These are phyloP conservation scores for Solanum paucissectum DNA, from an alignment of 257 asterid species.

Conservation along the genomic window DNA sequence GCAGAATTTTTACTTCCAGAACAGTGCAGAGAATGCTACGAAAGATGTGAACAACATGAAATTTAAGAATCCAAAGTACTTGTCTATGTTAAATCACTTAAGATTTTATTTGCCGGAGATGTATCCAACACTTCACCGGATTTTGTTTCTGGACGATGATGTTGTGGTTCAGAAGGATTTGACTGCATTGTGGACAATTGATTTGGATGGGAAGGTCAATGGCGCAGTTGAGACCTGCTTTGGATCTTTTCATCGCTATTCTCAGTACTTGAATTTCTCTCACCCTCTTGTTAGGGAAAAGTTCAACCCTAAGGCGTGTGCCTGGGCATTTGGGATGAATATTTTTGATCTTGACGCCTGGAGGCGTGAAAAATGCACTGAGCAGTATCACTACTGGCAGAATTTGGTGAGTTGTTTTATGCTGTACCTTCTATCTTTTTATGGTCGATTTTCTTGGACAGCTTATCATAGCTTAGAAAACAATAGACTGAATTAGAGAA, in stretches of 20 bases:
- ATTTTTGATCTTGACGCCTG: constrained; percentile 90
- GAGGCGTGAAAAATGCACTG: constrained; percentile 71
- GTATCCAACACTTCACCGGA: constrained; percentile 70
- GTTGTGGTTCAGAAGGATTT: constrained; percentile 95
- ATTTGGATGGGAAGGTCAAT: constrained; percentile 85
- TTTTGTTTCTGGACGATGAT: constrained; percentile 83
- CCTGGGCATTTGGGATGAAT: constrained; percentile 98
- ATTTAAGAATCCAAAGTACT: constrained; percentile 65
- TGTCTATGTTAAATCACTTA: constrained; percentile 77
- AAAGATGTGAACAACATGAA: constrained; percentile 66
- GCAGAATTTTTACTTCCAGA: constrained; percentile 69
- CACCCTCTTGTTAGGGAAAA: constrained; percentile 69
- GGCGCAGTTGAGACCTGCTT: constrained; percentile 91
- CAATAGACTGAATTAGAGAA: not conserved
- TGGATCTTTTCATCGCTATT: constrained; percentile 73
- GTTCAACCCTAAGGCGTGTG: constrained; percentile 79
- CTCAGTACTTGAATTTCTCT: constrained; percentile 82
- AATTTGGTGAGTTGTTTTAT: constrained; percentile 43
- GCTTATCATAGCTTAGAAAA: not conserved
- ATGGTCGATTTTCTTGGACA: not conserved
- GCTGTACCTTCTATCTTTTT: not conserved
- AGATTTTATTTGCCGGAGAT: constrained; percentile 90
- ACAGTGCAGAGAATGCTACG: constrained; percentile 68
- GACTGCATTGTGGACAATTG: constrained; percentile 76
- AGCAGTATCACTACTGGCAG: constrained; percentile 86